These are phyloP conservation scores for Pseudogymnoascus sp. DNA, from an alignment of 2,329 filamentous ascomycete species.

Conservation along the genomic window DNA sequence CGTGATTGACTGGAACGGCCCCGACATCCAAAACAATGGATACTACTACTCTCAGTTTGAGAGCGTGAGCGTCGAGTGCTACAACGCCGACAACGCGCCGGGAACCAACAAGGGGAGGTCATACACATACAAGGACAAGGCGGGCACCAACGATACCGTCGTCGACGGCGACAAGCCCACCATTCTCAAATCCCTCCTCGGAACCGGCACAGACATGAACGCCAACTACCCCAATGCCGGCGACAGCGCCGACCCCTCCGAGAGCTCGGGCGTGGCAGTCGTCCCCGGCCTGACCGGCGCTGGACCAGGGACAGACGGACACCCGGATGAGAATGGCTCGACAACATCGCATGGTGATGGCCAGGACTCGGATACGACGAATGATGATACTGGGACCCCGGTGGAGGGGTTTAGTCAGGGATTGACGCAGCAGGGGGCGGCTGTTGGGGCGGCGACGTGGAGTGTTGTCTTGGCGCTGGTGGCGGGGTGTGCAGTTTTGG, in stretches of 20 bases:
- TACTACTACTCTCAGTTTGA: conserved; percentile 83
- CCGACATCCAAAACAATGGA: conserved; percentile 71
- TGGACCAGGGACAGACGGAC: conserved; percentile 34
- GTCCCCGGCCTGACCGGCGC: conserved; percentile 49
- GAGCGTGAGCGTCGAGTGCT: conserved; percentile 79
- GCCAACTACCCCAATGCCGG: conserved; percentile 35
- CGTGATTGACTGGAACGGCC: conserved; percentile 74
- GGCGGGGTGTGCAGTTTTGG: background rate
- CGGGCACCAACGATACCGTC: conserved; percentile 69
- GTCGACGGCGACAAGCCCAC: conserved; percentile 67
- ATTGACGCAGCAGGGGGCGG: background rate
- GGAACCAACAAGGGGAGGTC: conserved; percentile 62
- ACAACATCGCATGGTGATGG: background rate
- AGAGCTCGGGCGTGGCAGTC: conserved; percentile 28
- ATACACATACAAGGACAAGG: conserved; percentile 64
- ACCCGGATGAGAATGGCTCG: background rate
- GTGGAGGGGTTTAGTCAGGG: background rate
- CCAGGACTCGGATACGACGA: background rate
- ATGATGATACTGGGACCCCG: background rate
- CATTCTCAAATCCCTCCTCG: conserved; percentile 68
- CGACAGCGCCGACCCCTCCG: conserved; percentile 14
- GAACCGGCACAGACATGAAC: conserved; percentile 70
- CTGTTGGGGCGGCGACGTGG: background rate
- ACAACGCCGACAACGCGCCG: conserved; percentile 51
- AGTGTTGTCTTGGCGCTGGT: background rate